Percentiles rank a stretch among this genome's conserved stretches.
phyloP scores from a whole-genome alignment of 768 basidiomycete species.

The Kwoniella dejecticola region DNA sequence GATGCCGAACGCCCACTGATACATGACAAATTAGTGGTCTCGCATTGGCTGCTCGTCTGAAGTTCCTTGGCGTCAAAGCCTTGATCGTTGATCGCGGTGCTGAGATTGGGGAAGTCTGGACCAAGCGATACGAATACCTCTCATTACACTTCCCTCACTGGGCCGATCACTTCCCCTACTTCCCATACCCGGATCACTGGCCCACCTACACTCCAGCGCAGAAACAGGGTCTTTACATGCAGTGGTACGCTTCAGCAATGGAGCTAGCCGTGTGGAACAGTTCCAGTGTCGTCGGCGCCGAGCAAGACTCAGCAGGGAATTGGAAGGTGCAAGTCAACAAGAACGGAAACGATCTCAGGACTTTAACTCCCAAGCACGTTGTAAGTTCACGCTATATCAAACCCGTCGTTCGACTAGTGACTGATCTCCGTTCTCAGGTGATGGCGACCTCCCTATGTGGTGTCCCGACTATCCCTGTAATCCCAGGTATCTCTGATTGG shows the following conservation, averaged over 20 bases:
- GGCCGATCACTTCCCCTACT: constrained; percentile 59
- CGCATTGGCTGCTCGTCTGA: constrained; percentile 65
- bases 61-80: constrained; percentile 61
- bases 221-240: constrained; percentile 53
- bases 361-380: constrained; percentile 24
- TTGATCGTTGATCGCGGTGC: constrained; percentile 63
- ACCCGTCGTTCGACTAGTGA: too few species aligned
- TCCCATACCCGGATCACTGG: constrained; percentile 48
- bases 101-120: constrained; percentile 48
- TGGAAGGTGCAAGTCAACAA: constrained; percentile 11
- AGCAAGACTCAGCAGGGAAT: constrained; percentile 6
- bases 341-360: constrained; percentile 3
- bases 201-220: constrained; percentile 47
- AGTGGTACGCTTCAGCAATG: constrained; percentile 30
- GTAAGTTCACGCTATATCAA: too few species aligned
- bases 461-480: constrained; percentile 9
- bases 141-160: constrained; percentile 60
- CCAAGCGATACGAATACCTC: constrained; percentile 65
- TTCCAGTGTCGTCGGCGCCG: constrained; percentile 4
- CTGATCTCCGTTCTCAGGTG: too few species aligned
- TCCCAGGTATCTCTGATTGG: constrained; percentile 59
- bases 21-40: too few species aligned
- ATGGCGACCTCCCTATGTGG: constrained; percentile 26
- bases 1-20: too few species aligned
- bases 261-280: constrained; percentile 24